Evolutionary conservation across 441 rosid genomes (phyloP).

Genomic region (Populus trichocarpa): DNA sequence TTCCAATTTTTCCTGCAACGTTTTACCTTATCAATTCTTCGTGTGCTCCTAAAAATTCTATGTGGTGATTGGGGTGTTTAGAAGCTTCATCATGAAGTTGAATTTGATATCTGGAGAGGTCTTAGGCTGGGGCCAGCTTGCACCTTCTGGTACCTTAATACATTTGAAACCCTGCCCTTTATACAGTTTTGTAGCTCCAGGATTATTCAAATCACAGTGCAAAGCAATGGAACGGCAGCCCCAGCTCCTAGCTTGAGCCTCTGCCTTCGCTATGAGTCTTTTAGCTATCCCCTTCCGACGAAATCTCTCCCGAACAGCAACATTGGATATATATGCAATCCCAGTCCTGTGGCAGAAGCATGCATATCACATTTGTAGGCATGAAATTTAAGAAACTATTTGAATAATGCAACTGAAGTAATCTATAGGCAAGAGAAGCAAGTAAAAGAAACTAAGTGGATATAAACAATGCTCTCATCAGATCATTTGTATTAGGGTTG

Average conservation of each 20-base stretch:
- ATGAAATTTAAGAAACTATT: neutral
- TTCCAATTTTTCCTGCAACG: neutral
- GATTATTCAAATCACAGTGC: conserved; percentile 77
- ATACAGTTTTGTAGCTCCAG: conserved; percentile 70
- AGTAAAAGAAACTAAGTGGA: too few relatives aligned
- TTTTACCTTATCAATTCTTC: neutral
- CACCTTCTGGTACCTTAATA: conserved; percentile 72
- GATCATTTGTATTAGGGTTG: too few relatives aligned
- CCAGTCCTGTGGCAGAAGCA: conserved; percentile 49
- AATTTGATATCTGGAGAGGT: conserved; percentile 60
- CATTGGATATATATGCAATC: conserved; percentile 85
- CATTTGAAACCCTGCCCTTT: conserved; percentile 66
- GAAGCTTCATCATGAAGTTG: conserved; percentile 90
- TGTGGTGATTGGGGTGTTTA: conserved; percentile 31
- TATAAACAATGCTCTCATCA: too few relatives aligned
- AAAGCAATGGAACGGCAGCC: conserved; percentile 78
- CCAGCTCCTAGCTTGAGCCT: conserved; percentile 81
- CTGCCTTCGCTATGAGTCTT: conserved; percentile 72
- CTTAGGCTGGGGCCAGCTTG: conserved; percentile 78
- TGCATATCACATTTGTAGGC: neutral
- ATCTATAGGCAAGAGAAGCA: neutral
- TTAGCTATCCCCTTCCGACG: conserved; percentile 79
- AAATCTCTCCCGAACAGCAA: conserved; percentile 74
- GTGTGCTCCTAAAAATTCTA: conserved; percentile 11
- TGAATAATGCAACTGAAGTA: neutral